Evolutionary conservation across 805 yeast species (phyloP), one percentile per base, ranked within the genome.

Genomic region (Schizosaccharomyces japonicus): DNA sequence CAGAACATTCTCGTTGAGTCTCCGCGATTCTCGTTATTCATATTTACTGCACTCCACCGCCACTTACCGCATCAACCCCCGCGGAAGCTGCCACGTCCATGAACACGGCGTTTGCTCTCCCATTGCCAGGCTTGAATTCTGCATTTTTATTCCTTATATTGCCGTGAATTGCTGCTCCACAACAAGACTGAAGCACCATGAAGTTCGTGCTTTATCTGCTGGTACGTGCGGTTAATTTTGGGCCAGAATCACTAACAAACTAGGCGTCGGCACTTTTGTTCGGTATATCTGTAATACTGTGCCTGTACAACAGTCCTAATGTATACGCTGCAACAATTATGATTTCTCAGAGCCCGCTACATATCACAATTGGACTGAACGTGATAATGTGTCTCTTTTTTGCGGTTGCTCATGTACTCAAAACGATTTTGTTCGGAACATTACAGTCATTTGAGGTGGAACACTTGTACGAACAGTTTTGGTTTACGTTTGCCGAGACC

Each of bases 361-460:
- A 71, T 50, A 67, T 76, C 60, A 52, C 68, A 15, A 58, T 55
- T 11, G 42, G 55, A 39, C 55, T 52, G 10, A 55, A 55, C 47
- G 49, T 54, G 48, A 52, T 54, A 17, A 21, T 55, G 11, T 54
- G 57, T 29, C 32, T 56, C 44, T 49, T 59, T 5, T 50, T 65
- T 11, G 30, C 61, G 2, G 13, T 68, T 13, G 78, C 75, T 30
- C 71, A 72, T 52, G 39, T 67, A 6, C 52, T 76, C 0, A 78
- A 76, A 45, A 52, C 60, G 26, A 1, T 75, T 0, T 54, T 82
- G 32, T 83, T 84, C 63, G 94, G 94, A 0, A 75, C 74, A 49
- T 63, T 87, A 47, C 66, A 94, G 49, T 61, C 75, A 13, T 68
- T 80, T 30, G 98, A 87, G 58, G 60, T 70, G 48, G 93, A 85